phyloP scores from a whole-genome alignment of 1,284 basidiomycete genomes.

The Microbotryum scabiosae region DNA sequence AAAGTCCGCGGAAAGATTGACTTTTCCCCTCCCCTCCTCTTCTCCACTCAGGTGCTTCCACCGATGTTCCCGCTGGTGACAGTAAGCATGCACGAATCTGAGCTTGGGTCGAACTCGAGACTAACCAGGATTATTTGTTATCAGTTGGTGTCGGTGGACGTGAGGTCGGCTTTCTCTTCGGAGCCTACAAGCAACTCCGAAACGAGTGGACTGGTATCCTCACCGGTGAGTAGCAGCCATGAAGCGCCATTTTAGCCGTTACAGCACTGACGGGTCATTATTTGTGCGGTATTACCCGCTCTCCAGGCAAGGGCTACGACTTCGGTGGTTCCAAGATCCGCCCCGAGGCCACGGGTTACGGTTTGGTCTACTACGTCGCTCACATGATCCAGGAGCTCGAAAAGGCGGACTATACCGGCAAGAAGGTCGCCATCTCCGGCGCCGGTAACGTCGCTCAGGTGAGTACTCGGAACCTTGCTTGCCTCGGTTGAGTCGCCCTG shows the following conservation, averaged over 20 bases:
- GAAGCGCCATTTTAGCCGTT: not conserved
- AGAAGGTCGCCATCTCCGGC: conserved; percentile 60
- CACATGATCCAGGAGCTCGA: conserved; percentile 20
- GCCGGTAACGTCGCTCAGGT: conserved; percentile 37
- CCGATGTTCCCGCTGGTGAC: conserved; percentile 72
- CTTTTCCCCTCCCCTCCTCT: not conserved
- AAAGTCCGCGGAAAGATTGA: conserved; percentile 35
- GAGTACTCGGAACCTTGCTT: too few species aligned
- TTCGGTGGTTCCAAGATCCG: conserved; percentile 67
- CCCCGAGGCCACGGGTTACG: conserved; percentile 55
- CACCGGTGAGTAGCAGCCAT: conserved; percentile 40
- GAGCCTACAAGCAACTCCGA: conserved; percentile 61
- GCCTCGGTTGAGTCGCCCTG: too few species aligned
- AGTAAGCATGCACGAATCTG: conserved; percentile 33
- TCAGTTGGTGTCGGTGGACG: conserved; percentile 54
- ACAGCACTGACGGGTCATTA: not conserved
- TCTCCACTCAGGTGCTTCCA: conserved; percentile 44
- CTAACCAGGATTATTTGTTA: too few species aligned
- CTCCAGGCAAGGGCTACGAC: conserved; percentile 56
- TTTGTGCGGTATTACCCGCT: not conserved
- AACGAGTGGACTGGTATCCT: conserved; percentile 71
- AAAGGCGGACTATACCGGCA: conserved; percentile 45
- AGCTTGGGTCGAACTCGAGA: too few species aligned
- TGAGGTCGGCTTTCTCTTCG: conserved; percentile 42
- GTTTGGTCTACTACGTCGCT: conserved; percentile 59